A percentile compares a stretch with the other conserved stretches of the same genome.
These are phyloP conservation scores for Niebla homalea DNA, from an alignment of 495 filamentous ascomycete species.

Conservation along the genomic window DNA sequence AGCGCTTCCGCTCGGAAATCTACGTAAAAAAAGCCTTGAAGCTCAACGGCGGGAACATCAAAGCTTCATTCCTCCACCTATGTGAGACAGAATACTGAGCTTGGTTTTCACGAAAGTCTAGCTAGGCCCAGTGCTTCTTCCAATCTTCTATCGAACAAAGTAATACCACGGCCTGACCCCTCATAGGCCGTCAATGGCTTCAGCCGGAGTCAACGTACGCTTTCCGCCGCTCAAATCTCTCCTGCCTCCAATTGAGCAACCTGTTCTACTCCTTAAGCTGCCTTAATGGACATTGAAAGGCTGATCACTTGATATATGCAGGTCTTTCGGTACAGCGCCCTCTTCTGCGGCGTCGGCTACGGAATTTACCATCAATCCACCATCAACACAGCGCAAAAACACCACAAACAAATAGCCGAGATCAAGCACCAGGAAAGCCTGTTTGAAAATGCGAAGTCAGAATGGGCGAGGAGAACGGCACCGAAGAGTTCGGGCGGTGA, in stretches of 20 bases:
- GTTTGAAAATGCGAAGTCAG: constrained; percentile 82
- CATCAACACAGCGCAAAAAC: constrained; percentile 52
- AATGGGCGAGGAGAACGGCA: constrained; percentile 64
- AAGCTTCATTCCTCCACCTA: too few species aligned
- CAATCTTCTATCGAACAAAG: too few species aligned
- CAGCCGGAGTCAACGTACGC: constrained; percentile 25
- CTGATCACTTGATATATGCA: constrained; percentile 23
- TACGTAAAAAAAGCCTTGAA: too few species aligned
- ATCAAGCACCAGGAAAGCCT: constrained; percentile 76
- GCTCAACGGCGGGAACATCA: too few species aligned
- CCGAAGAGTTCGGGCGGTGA: constrained; percentile 39
- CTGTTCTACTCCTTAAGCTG: constrained; percentile 9
- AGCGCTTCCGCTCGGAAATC: too few species aligned
- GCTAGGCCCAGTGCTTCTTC: too few species aligned
- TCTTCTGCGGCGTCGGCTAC: constrained; percentile 78
- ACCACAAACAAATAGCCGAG: constrained; percentile 55
- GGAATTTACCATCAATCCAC: constrained; percentile 80
- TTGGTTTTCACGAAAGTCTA: too few species aligned
- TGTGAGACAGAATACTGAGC: too few species aligned
- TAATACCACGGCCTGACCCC: too few species aligned
- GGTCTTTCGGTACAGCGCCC: constrained; percentile 91
- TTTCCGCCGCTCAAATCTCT: constrained; percentile 10
- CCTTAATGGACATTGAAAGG: background rate
- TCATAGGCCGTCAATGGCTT: constrained; percentile 12
- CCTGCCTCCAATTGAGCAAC: constrained; percentile 7